Evolutionary conservation across 108 stramenopile genomes (phyloP), one percentile per base, ranked within the genome.

Genomic region (Phaeodactylum tricornutum): DNA sequence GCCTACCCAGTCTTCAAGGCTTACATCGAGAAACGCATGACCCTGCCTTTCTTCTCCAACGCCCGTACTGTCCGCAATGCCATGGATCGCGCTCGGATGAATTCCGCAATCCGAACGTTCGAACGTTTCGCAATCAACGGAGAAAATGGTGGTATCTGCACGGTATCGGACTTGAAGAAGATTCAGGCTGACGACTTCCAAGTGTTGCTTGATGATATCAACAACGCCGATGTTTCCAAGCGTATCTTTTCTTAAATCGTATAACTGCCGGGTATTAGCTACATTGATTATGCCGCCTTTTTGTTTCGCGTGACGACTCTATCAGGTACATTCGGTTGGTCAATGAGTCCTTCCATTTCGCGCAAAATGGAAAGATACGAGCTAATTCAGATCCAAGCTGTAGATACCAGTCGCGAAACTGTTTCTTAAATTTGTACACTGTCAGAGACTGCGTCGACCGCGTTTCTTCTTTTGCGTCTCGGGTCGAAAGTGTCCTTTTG

Each of bases 11-110:
- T 76, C 44, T 94, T 97, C 87, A 66, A 93, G 59, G 34, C 62
- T 19, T 97, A 95, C 87, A 95, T 97, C 48, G 69, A 82, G 53
- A 72, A 57, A 49, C 83, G 96, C 43, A 93, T 92, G 93, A 71
- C 90, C 47, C 81, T 94, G 29, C 96, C 94, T 31, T 97, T 79
- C 84, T 97, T 97, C 83, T 97, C 96, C 50, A 97, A 97, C 57
- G 96, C 96, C 7, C 87, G 96, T 69, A 95, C 96, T 22, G 96
- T 97, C 9, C 79, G 96, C 55, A 97, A 97, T 60, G 96, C 96
- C 63, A 95, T 97, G 93, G 96, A 97, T 72, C 79, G 93, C 26
- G 96, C 96, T 5, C 77, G 96, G 57, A 94, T 95, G 92, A 93
- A 94, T 74, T 79, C 86, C 37, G 95, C 95, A 24, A 96, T 94